Percentiles rank a stretch among this genome's conserved stretches.
Evolutionary conservation across 148 eudicot species (phyloP).

Genomic region (Fallopia convolvulus): DNA sequence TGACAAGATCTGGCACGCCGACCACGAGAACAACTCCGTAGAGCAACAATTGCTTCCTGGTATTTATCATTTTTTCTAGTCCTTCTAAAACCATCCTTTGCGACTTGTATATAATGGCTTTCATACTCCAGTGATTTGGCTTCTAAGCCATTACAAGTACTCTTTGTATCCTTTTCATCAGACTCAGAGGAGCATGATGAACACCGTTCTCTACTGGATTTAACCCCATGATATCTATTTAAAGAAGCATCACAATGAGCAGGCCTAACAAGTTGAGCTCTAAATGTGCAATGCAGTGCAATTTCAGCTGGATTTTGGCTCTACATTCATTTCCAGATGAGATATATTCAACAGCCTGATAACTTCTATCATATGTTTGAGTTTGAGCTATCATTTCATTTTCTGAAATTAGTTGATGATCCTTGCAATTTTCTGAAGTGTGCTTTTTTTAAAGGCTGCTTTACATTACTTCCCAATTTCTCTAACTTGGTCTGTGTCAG

Average conservation of each 20-base stretch:
- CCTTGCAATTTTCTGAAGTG: neutral
- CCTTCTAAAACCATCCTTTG: neutral
- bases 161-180: constrained; percentile 11
- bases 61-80: constrained; percentile 7
- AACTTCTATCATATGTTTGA: neutral
- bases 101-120: neutral
- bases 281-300: neutral
- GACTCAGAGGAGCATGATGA: constrained; percentile 13
- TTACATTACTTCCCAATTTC: constrained; percentile 17
- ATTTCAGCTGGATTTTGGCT: neutral
- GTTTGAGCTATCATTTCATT: neutral
- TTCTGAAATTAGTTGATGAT: neutral
- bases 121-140: neutral
- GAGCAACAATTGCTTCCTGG: constrained; percentile 15
- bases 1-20: constrained; percentile 8
- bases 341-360: neutral
- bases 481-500: constrained; percentile 31
- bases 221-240: neutral
- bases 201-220: constrained; percentile 5
- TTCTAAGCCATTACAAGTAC: neutral
- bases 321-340: neutral
- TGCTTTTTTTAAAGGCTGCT: constrained; percentile 9
- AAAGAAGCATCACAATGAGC: neutral
- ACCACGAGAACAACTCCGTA: neutral
- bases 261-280: neutral